A percentile compares a stretch with the other conserved stretches of the same genome.
Evolutionary conservation across 2,329 filamentous ascomycete genomes (phyloP).

Genomic region (Cadophora malorum): DNA sequence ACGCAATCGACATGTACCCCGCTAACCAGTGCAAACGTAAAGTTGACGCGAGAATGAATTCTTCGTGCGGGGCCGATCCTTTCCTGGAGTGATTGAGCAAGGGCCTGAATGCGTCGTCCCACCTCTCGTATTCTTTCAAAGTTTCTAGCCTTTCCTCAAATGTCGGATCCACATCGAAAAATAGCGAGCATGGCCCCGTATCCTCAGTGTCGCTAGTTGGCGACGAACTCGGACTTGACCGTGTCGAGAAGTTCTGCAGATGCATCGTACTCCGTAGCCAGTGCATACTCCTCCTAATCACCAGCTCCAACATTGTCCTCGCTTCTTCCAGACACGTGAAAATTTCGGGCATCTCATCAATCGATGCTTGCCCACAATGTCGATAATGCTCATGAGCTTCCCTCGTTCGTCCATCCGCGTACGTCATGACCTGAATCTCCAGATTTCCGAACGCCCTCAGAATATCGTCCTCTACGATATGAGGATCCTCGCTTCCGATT

Average conservation of each 20-base stretch:
- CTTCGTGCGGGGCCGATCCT: constrained; percentile 26
- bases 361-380: constrained; percentile 27
- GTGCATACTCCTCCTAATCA: constrained; percentile 38
- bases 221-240: constrained; percentile 14
- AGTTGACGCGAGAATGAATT: constrained; percentile 30
- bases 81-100: constrained; percentile 30
- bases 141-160: constrained; percentile 34
- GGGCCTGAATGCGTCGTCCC: constrained; percentile 37
- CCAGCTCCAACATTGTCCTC: constrained; percentile 30
- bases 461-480: constrained; percentile 32
- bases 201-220: constrained; percentile 24
- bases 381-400: constrained; percentile 35
- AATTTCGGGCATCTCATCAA: constrained; percentile 35
- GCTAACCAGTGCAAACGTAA: constrained; percentile 36
- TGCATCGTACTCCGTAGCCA: constrained; percentile 39
- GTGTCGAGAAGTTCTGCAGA: constrained; percentile 32
- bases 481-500: constrained; percentile 26
- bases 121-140: constrained; percentile 37
- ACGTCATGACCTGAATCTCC: constrained; percentile 34
- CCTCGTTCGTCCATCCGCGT: constrained; percentile 30
- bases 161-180: constrained; percentile 38
- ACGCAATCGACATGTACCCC: constrained; percentile 34
- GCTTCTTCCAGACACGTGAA: constrained; percentile 33
- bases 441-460: constrained; percentile 31
- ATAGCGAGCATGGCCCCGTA: constrained; percentile 22